Evolutionary conservation across 2,329 filamentous ascomycete genomes (phyloP).

Genomic region (Madurella mycetomatis): DNA sequence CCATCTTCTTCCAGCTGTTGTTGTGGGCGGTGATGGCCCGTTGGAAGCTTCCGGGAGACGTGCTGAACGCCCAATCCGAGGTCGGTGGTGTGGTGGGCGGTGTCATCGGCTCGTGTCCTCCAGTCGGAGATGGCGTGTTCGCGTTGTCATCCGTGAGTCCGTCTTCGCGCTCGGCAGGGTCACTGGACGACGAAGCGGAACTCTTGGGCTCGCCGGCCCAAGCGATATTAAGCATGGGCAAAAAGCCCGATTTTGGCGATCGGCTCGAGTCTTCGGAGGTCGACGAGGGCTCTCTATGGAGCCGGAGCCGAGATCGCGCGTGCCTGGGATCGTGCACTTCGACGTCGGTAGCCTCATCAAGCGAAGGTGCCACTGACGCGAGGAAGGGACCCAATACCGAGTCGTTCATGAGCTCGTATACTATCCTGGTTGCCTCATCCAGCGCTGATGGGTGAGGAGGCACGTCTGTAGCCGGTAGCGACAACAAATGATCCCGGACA

Average conservation of each 20-base stretch:
- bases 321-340: conserved; percentile 34
- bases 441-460: conserved; percentile 72
- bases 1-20: conserved; percentile 62
- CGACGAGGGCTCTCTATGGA: conserved; percentile 33
- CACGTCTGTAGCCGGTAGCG: conserved; percentile 50
- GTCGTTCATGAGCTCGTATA: conserved; percentile 96
- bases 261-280: conserved; percentile 36
- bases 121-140: conserved; percentile 52
- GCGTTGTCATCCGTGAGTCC: conserved; percentile 61
- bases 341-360: conserved; percentile 35
- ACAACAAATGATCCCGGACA: conserved; percentile 76
- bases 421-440: conserved; percentile 77
- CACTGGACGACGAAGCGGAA: conserved; percentile 43
- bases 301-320: conserved; percentile 37
- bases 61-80: conserved; percentile 50
- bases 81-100: conserved; percentile 69
- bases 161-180: conserved; percentile 41
- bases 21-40: conserved; percentile 51
- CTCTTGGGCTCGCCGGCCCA: conserved; percentile 36
- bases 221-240: conserved; percentile 40
- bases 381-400: conserved; percentile 90
- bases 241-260: conserved; percentile 42
- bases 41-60: conserved; percentile 51
- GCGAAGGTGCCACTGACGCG: conserved; percentile 52
- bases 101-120: conserved; percentile 60